phyloP scores from a whole-genome alignment of 169 alveolate genomes.

The Plasmodium vivax region DNA sequence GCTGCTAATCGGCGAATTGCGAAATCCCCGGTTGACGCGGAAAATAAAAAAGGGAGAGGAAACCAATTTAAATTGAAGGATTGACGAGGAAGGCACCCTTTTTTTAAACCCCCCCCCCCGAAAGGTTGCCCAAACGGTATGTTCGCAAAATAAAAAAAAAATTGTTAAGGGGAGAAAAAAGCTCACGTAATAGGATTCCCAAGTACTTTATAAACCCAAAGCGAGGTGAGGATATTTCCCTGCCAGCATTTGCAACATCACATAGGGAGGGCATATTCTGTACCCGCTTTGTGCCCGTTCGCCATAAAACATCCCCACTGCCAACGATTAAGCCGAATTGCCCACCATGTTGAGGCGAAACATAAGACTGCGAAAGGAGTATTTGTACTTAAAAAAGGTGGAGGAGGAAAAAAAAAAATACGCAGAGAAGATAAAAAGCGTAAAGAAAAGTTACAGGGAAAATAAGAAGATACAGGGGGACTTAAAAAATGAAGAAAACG shows the following conservation, averaged over 20 bases:
- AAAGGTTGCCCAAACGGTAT: background rate
- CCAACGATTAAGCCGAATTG: background rate
- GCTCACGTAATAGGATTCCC: background rate
- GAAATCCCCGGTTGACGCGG: background rate
- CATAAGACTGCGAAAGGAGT: slow-evolving; percentile 96
- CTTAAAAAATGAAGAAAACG: slow-evolving; percentile 85
- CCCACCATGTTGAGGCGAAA: slow-evolving; percentile 92
- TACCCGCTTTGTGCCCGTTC: background rate
- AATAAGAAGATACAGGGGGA: slow-evolving; percentile 91
- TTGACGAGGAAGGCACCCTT: background rate
- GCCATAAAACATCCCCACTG: background rate
- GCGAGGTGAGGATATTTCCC: background rate
- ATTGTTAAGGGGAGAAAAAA: background rate
- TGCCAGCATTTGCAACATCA: background rate
- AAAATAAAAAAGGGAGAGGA: background rate
- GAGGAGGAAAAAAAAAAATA: slow-evolving; percentile 91
- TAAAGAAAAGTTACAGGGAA: slow-evolving; percentile 91
- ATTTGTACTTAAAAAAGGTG: slow-evolving; percentile 91
- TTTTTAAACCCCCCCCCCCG: background rate
- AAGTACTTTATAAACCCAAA: too few species aligned
- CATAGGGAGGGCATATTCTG: background rate
- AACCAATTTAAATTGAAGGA: background rate
- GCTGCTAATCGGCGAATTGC: background rate
- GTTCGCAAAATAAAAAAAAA: background rate
- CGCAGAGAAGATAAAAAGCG: slow-evolving; percentile 87